Conservation (phyloP, 257 asterid species). For the Lavandula angustifolia region DNA sequence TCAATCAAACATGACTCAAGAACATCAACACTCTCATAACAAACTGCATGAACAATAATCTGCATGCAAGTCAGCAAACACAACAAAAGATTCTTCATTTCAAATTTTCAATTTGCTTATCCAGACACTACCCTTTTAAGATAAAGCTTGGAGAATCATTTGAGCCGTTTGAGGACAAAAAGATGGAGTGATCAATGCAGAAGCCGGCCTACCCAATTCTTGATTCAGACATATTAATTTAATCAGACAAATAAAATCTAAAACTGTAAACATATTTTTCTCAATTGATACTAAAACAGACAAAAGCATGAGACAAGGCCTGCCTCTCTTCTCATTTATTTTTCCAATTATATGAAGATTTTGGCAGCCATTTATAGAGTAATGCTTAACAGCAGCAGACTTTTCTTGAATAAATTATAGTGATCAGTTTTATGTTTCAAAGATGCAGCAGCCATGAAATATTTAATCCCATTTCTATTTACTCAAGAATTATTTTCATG, state of each 20-base stretch:
- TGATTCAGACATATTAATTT: slow-evolving; percentile 21
- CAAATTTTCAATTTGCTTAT: slow-evolving; percentile 1
- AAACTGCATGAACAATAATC: slow-evolving; percentile 24
- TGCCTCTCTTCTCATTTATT: slow-evolving; percentile 20
- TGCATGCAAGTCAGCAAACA: slow-evolving; percentile 21
- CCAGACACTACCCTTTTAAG: slow-evolving; percentile 19
- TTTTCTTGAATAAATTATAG: too few relatives aligned
- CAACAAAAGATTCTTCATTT: slow-evolving; percentile 32
- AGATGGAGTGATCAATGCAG: slow-evolving; percentile 25
- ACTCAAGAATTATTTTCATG: too few relatives aligned
- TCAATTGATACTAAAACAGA: slow-evolving; percentile 15
- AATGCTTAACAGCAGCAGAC: too few relatives aligned
- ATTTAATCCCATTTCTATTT: too few relatives aligned
- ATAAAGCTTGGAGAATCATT: slow-evolving; percentile 30
- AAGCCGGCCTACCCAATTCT: slow-evolving; percentile 41
- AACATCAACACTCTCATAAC: slow-evolving; percentile 20
- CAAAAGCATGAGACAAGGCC: slow-evolving; percentile 43
- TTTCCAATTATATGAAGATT: neutral
- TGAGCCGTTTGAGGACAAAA: slow-evolving; percentile 36
- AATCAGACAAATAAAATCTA: slow-evolving; percentile 32
- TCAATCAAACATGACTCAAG: slow-evolving; percentile 50
- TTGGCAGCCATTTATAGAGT: neutral
- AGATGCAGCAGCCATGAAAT: too few relatives aligned
- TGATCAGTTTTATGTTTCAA: too few relatives aligned
- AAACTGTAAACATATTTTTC: neutral